Conservation (phyloP, 345 rosid species). For the Linum usitatissimum region DNA sequence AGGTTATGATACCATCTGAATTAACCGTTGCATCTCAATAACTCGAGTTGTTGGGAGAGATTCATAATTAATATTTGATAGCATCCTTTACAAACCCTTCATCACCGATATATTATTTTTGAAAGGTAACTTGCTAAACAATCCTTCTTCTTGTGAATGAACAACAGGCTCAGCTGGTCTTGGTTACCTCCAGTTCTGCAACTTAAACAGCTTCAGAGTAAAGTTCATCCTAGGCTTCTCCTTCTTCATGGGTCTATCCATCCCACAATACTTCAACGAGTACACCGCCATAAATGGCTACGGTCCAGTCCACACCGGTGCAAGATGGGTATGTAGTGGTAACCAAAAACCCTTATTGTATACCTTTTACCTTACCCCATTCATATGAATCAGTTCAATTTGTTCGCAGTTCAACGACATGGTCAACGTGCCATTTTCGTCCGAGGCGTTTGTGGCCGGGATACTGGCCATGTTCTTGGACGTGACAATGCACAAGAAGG, state of each 20-base stretch:
- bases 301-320: conserved; percentile 29
- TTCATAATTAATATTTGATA: no score
- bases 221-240: conserved; percentile 29
- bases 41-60: no score
- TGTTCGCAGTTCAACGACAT: conserved; percentile 92
- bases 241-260: conserved; percentile 28
- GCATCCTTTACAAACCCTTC: neutral
- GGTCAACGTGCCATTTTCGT: conserved; percentile 85
- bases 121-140: neutral
- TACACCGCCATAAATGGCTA: conserved; percentile 28
- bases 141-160: neutral
- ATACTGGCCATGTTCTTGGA: conserved; percentile 60
- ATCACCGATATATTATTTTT: neutral
- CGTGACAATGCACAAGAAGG: conserved; percentile 46
- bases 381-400: conserved; percentile 1
- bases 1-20: no score
- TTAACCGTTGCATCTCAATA: no score
- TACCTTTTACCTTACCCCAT: neutral
- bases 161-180: conserved; percentile 27
- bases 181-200: conserved; percentile 26
- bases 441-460: conserved; percentile 81
- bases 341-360: neutral
- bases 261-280: conserved; percentile 30
- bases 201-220: conserved; percentile 28
- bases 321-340: conserved; percentile 22